Percentiles rank a stretch among this genome's conserved stretches.
phyloP scores from a whole-genome alignment of 2,329 filamentous ascomycete genomes.

The Colletotrichum coccodes region DNA sequence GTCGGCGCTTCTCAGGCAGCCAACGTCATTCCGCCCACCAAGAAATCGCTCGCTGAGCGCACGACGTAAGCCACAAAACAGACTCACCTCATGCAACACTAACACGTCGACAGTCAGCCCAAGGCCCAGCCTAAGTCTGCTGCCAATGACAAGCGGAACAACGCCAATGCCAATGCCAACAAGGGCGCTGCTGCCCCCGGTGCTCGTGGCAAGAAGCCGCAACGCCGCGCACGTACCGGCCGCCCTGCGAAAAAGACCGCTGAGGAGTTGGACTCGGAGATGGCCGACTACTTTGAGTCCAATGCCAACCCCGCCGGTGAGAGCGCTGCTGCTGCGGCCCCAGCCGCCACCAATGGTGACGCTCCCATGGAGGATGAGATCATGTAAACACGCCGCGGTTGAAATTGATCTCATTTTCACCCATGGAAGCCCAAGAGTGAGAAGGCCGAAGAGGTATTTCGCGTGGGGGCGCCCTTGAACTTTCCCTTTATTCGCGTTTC shows the following conservation, averaged over 20 bases:
- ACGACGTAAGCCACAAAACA: constrained; percentile 66
- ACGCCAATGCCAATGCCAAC: constrained; percentile 46
- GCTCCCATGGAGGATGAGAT: constrained; percentile 76
- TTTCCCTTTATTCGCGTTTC: constrained; percentile 25
- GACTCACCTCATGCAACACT: constrained; percentile 8
- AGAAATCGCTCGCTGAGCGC: constrained; percentile 84
- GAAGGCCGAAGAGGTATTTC: not conserved
- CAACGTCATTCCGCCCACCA: constrained; percentile 70
- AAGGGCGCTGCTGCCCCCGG: constrained; percentile 54
- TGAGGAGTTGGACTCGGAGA: constrained; percentile 96
- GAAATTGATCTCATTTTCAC: not conserved
- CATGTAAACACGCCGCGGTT: constrained; percentile 46
- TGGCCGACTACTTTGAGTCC: constrained; percentile 90
- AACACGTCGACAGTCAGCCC: constrained; percentile 57
- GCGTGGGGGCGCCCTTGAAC: constrained; percentile 6
- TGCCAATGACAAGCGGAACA: constrained; percentile 76
- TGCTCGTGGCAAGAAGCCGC: constrained; percentile 62
- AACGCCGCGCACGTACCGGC: constrained; percentile 64
- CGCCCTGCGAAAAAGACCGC: constrained; percentile 86
- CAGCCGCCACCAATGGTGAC: constrained; percentile 59
- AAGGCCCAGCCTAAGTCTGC: constrained; percentile 86
- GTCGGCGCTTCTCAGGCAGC: constrained; percentile 80
- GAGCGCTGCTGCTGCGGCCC: constrained; percentile 57
- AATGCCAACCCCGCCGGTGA: constrained; percentile 53
- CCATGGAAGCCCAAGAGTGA: not conserved